phyloP scores from a whole-genome alignment of 257 asterid genomes.

The Vinca minor region DNA sequence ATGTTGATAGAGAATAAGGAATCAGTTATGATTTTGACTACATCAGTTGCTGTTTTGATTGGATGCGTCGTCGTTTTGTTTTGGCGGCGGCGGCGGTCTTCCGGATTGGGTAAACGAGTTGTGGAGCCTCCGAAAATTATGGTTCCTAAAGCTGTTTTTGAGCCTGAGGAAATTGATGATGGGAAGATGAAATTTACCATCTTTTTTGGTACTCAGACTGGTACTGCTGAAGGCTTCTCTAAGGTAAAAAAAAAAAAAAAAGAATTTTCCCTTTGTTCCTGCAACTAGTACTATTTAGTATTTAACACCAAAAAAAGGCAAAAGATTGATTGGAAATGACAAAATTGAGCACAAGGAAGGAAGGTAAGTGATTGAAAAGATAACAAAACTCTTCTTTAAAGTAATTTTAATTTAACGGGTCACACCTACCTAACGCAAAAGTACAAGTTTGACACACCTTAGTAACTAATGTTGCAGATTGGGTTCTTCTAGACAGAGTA shows the following conservation, averaged over 20 bases:
- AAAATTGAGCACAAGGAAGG: constrained; percentile 1
- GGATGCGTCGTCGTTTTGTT: constrained; percentile 54
- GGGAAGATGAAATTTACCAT: constrained; percentile 75
- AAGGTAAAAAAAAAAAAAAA: too few relatives aligned
- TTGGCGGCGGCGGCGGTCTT: constrained; percentile 66
- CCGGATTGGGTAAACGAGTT: constrained; percentile 45
- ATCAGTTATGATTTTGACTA: constrained; percentile 59
- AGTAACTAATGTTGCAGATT: too few relatives aligned
- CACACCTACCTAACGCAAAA: too few relatives aligned
- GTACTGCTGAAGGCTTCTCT: constrained; percentile 99
- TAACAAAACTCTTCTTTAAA: too few relatives aligned
- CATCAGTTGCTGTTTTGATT: constrained; percentile 64
- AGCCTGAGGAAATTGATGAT: constrained; percentile 67
- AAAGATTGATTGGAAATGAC: constrained; percentile 2
- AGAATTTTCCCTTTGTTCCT: too few relatives aligned
- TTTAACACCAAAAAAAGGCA: too few relatives aligned
- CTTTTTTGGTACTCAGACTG: constrained; percentile 93
- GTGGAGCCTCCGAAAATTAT: constrained; percentile 41
- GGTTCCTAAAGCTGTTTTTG: constrained; percentile 37
- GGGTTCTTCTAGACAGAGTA: too few relatives aligned
- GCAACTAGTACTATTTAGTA: too few relatives aligned
- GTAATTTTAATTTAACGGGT: too few relatives aligned
- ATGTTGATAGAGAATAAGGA: constrained; percentile 73
- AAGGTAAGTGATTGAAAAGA: constrained; percentile 2
- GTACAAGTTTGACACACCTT: too few relatives aligned